phyloP scores from a whole-genome alignment of 805 yeast species.

The Kodamaea hsintzibuensis region DNA sequence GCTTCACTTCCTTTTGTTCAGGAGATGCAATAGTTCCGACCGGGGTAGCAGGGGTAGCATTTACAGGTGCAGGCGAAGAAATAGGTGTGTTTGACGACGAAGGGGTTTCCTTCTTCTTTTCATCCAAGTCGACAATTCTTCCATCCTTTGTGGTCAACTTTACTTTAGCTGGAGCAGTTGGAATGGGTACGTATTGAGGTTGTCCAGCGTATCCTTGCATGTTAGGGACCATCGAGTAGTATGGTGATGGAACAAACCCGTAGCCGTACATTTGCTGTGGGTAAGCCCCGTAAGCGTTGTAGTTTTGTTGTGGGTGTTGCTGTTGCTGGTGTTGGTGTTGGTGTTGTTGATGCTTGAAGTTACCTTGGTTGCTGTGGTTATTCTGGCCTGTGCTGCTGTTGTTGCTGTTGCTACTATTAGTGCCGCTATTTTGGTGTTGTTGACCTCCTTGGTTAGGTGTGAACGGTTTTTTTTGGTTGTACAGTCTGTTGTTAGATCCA shows the following conservation, averaged over 20 bases:
- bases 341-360: slow-evolving; percentile 5
- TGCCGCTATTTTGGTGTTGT: background rate
- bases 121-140: slow-evolving; percentile 42
- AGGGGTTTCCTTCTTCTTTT: slow-evolving; percentile 30
- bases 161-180: slow-evolving; percentile 25
- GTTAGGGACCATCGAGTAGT: slow-evolving; percentile 23
- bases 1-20: slow-evolving; percentile 16
- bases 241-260: slow-evolving; percentile 28
- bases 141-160: slow-evolving; percentile 46
- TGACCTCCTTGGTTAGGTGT: background rate
- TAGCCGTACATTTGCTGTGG: slow-evolving; percentile 28
- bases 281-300: slow-evolving; percentile 22
- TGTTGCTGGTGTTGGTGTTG: slow-evolving; percentile 8
- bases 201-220: slow-evolving; percentile 12
- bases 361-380: slow-evolving; percentile 16
- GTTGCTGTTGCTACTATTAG: background rate
- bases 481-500: slow-evolving; percentile 3
- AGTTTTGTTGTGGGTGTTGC: slow-evolving; percentile 11
- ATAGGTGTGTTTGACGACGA: slow-evolving; percentile 30
- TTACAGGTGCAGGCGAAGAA: slow-evolving; percentile 29
- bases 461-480: slow-evolving; percentile 9
- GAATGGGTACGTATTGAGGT: slow-evolving; percentile 10
- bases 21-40: slow-evolving; percentile 13
- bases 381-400: slow-evolving; percentile 1
- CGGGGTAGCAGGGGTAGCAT: slow-evolving; percentile 10